A percentile compares a stretch with the other conserved stretches of the same genome.
These are phyloP conservation scores for Metarhizium sp. DNA, from an alignment of 2,329 filamentous ascomycete species.

Conservation along the genomic window DNA sequence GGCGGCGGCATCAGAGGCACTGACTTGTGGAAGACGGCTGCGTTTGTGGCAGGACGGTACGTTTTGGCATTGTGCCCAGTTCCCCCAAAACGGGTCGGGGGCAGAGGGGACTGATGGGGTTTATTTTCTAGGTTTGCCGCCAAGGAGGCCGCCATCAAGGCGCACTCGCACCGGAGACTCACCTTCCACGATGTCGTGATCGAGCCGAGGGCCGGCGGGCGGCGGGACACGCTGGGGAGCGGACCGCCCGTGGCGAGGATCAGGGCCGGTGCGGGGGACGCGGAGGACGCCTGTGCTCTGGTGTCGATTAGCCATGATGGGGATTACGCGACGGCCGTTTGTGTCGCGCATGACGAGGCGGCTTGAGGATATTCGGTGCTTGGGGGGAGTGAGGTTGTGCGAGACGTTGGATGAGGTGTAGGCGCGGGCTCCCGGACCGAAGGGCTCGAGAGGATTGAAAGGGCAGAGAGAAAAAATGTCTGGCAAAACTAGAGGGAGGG, in stretches of 20 bases:
- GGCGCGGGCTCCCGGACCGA: too few relatives aligned
- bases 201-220: slow-evolving; percentile 14
- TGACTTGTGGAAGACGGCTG: slow-evolving; percentile 23
- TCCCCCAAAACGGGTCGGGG: accelerated
- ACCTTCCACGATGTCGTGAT: slow-evolving; percentile 54
- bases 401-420: too few relatives aligned
- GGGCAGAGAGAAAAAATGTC: too few relatives aligned
- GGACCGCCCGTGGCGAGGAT: slow-evolving; percentile 37
- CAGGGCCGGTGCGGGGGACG: slow-evolving; percentile 16
- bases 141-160: slow-evolving; percentile 69
- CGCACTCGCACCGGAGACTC: slow-evolving; percentile 49
- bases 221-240: slow-evolving; percentile 20
- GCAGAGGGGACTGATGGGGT: neutral
- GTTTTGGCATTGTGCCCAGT: neutral
- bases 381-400: neutral
- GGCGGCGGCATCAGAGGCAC: neutral
- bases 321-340: slow-evolving; percentile 67
- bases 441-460: too few relatives aligned
- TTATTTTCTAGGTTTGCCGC: slow-evolving; percentile 49
- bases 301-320: slow-evolving; percentile 84
- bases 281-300: slow-evolving; percentile 46
- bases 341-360: slow-evolving; percentile 35
- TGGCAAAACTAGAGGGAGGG: too few relatives aligned
- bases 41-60: slow-evolving; percentile 27
- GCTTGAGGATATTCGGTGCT: too few relatives aligned